Evolutionary conservation across 352 stramenopile genomes (phyloP).

Genomic region (Ophiocytium majus): DNA sequence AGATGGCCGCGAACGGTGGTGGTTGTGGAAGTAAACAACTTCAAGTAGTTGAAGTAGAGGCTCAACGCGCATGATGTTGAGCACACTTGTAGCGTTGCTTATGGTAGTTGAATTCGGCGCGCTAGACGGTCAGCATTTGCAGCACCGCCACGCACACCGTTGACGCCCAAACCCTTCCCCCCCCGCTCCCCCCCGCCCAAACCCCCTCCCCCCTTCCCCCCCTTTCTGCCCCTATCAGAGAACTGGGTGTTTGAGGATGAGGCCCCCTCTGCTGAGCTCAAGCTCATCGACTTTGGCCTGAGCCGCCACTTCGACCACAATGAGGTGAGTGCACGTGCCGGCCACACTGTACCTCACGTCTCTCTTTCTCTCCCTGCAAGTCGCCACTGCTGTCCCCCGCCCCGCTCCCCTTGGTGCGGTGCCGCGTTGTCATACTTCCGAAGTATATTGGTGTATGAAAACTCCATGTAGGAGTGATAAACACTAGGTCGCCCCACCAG

Average conservation of each 20-base stretch:
- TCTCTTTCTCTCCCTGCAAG: not conserved
- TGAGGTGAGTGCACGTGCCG: not conserved
- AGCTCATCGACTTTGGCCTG: slow-evolving; percentile 89
- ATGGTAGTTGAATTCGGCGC: not conserved
- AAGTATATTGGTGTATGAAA: no score
- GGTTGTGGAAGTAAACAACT: no score
- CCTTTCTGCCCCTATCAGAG: slow-evolving; percentile 56
- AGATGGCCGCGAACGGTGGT: no score
- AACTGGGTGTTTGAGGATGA: slow-evolving; percentile 85
- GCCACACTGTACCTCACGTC: not conserved
- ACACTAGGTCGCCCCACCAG: no score
- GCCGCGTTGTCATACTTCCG: no score
- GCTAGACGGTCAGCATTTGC: slow-evolving; percentile 83
- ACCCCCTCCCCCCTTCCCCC: not conserved
- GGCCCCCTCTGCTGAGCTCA: slow-evolving; percentile 79
- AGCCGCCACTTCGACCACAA: slow-evolving; percentile 62
- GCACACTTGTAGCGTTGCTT: not conserved
- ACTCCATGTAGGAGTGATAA: no score
- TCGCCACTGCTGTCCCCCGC: not conserved
- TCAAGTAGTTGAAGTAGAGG: not conserved
- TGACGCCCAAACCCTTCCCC: not conserved
- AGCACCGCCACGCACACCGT: slow-evolving; percentile 66
- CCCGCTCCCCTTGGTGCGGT: no score
- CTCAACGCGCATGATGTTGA: slow-evolving; percentile 58
- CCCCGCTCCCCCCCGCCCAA: not conserved